These are phyloP conservation scores for Dioscorea cayenensis DNA, from an alignment of 116 monocot genomes.

Conservation along the genomic window DNA sequence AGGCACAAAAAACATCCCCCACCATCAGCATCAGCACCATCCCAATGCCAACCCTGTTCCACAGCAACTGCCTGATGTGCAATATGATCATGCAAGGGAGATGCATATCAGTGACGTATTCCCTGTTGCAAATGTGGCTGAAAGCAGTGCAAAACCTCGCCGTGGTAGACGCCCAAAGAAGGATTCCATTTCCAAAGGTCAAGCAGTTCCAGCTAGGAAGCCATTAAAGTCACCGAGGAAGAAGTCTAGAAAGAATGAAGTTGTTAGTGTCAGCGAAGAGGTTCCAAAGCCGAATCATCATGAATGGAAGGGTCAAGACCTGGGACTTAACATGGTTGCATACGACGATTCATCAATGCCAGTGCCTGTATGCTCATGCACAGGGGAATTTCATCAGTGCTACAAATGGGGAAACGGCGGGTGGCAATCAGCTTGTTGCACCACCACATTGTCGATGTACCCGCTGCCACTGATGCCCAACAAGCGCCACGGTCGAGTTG, in stretches of 20 bases:
- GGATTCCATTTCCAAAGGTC: neutral
- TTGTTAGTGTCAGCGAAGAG: constrained; percentile 4
- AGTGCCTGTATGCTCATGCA: constrained; percentile 65
- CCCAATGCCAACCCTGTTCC: neutral
- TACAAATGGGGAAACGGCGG: constrained; percentile 88
- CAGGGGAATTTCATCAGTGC: constrained; percentile 58
- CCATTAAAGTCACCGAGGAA: constrained; percentile 17
- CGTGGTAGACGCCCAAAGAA: neutral
- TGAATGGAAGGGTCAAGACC: constrained; percentile 52
- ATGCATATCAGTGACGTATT: constrained; percentile 11
- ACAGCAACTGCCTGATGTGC: constrained; percentile 3
- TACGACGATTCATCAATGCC: constrained; percentile 71
- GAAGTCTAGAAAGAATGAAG: constrained; percentile 15
- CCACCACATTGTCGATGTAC: constrained; percentile 63
- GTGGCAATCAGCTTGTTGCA: constrained; percentile 82
- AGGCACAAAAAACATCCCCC: constrained; percentile 22
- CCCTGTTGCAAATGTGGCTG: constrained; percentile 1
- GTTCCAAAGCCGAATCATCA: constrained; percentile 18
- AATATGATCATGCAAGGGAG: constrained; percentile 10
- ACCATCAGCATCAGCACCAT: constrained; percentile 15
- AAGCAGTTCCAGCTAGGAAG: constrained; percentile 14
- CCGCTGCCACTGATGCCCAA: constrained; percentile 68
- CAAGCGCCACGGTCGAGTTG: constrained; percentile 56
- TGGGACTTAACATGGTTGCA: constrained; percentile 42
- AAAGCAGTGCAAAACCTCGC: neutral